phyloP scores from a whole-genome alignment of 2,329 filamentous ascomycete species.

The Aspergillus sp. region DNA sequence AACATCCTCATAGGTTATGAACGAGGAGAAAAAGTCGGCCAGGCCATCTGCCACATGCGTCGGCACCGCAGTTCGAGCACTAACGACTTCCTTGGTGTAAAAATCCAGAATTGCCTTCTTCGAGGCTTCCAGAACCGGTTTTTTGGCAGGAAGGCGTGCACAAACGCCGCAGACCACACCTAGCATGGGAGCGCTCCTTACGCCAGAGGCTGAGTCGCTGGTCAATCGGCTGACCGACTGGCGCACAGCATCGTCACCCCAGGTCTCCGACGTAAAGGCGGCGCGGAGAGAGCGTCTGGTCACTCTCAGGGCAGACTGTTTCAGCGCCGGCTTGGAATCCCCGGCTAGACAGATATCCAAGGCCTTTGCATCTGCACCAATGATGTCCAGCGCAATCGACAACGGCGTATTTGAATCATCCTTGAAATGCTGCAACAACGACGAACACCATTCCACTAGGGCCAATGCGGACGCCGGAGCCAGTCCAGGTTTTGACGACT shows the following conservation, averaged over 20 bases:
- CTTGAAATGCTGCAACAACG: conserved; percentile 64
- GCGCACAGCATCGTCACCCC: conserved; percentile 52
- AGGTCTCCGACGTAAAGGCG: conserved; percentile 52
- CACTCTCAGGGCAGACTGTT: conserved; percentile 64
- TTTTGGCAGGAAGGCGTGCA: conserved; percentile 57
- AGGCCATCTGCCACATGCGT: conserved; percentile 63
- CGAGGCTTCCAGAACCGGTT: conserved; percentile 51
- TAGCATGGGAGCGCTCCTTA: conserved; percentile 66
- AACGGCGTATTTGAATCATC: conserved; percentile 56
- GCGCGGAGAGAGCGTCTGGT: conserved; percentile 72
- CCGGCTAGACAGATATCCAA: conserved; percentile 68
- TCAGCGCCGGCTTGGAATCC: conserved; percentile 54
- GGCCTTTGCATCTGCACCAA: conserved; percentile 60
- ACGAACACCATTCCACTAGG: conserved; percentile 78
- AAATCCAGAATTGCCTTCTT: conserved; percentile 72
- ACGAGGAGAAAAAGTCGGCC: conserved; percentile 71
- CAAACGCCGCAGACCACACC: conserved; percentile 83
- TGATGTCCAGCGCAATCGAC: conserved; percentile 49
- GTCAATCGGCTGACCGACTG: conserved; percentile 59
- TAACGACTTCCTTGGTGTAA: conserved; percentile 75
- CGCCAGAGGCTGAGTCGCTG: conserved; percentile 53
- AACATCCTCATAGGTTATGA: conserved; percentile 64
- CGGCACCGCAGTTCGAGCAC: conserved; percentile 63
- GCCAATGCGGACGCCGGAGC: conserved; percentile 77
- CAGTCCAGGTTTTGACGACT: conserved; percentile 67